A percentile compares a stretch with the other conserved stretches of the same genome.
Conservation (phyloP, 2,329 filamentous ascomycete genomes). For the Ilyonectria mors-panacis region DNA sequence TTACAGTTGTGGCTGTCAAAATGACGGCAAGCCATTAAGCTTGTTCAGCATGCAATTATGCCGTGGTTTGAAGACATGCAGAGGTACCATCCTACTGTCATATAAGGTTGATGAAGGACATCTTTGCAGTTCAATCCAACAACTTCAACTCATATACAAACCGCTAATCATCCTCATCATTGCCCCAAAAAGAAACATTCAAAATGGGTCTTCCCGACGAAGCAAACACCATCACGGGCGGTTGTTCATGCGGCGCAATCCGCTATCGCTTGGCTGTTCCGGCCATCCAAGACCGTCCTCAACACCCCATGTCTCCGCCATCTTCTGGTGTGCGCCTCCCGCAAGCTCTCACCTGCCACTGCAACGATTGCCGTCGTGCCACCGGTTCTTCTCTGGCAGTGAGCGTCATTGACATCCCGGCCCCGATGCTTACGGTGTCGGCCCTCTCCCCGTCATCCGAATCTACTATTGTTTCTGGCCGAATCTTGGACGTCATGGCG, state of each 20-base stretch:
- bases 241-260: constrained; percentile 47
- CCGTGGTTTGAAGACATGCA: not conserved
- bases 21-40: not conserved
- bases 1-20: not conserved
- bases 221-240: constrained; percentile 43
- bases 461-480: constrained; percentile 30
- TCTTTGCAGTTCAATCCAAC: not conserved
- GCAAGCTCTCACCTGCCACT: constrained; percentile 41
- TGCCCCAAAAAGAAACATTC: not conserved
- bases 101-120: not conserved
- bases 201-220: constrained; percentile 43
- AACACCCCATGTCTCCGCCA: constrained; percentile 32
- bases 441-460: constrained; percentile 29
- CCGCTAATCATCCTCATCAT: not conserved
- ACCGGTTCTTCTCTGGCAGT: constrained; percentile 31
- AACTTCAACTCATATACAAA: not conserved
- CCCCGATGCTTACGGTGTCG: constrained; percentile 42
- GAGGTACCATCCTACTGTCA: too few species aligned
- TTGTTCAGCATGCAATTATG: not conserved
- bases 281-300: constrained; percentile 24
- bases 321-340: constrained; percentile 34
- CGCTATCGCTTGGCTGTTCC: constrained; percentile 45
- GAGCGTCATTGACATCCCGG: constrained; percentile 32
- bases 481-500: constrained; percentile 36
- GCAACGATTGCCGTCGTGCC: constrained; percentile 43